These are phyloP conservation scores for Leishmania braziliensis DNA, from an alignment of 208 protist species.

Conservation along the genomic window DNA sequence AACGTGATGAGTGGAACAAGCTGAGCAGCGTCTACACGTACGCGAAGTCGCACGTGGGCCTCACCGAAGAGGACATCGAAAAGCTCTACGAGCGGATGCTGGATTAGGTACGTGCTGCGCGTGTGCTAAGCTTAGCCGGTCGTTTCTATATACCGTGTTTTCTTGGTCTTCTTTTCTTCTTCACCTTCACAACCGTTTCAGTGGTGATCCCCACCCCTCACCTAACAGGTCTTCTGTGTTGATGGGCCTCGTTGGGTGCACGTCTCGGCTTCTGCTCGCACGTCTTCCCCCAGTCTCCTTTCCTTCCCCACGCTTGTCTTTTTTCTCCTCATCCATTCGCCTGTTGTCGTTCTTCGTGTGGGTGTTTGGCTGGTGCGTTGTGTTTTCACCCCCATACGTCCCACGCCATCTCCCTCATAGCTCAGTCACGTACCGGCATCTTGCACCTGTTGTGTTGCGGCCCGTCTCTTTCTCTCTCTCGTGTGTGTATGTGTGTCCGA, in stretches of 20 bases:
- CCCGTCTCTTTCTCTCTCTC: neutral
- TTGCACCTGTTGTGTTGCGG: neutral
- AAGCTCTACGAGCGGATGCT: constrained; percentile 38
- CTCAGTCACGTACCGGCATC: neutral
- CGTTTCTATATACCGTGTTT: neutral
- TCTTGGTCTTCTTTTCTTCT: neutral
- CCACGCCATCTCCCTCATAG: neutral
- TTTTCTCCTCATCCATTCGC: neutral
- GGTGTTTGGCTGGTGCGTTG: neutral
- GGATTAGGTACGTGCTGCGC: constrained; percentile 15
- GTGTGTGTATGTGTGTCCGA: neutral
- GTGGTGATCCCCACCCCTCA: neutral
- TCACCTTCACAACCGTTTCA: neutral
- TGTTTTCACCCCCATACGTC: neutral
- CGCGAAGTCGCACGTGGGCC: constrained; percentile 30
- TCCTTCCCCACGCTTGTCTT: no score
- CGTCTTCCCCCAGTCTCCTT: no score
- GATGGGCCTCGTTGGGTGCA: no score
- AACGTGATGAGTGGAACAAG: constrained; percentile 28
- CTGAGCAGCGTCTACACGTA: constrained; percentile 38
- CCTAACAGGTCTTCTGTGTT: no score
- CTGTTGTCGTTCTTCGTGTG: neutral
- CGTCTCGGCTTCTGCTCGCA: no score
- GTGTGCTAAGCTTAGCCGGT: neutral
- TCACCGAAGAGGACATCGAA: constrained; percentile 40